phyloP scores from a whole-genome alignment of 75 land plant species.

The Pinus taeda region DNA sequence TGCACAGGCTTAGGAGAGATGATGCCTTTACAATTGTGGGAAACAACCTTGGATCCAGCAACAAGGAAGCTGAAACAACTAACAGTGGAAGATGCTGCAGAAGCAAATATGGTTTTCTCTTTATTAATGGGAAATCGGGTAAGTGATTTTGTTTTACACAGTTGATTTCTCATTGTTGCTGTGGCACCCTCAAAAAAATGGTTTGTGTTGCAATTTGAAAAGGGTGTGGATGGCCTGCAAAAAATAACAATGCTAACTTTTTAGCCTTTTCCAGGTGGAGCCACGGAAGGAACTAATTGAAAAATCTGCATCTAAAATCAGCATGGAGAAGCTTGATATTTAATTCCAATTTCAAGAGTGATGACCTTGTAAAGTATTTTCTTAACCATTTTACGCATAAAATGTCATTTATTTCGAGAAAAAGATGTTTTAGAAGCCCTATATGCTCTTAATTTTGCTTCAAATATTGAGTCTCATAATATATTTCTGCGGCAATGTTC shows the following conservation, averaged over 20 bases:
- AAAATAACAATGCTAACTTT: not conserved
- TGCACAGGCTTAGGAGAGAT: constrained; percentile 94
- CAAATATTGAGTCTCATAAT: not conserved
- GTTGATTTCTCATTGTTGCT: not conserved
- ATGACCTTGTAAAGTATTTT: not conserved
- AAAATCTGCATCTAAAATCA: constrained; percentile 53
- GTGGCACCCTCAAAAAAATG: not conserved
- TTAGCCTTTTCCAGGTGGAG: constrained; percentile 61
- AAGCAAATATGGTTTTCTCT: constrained; percentile 86
- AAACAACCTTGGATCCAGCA: constrained; percentile 90
- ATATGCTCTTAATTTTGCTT: not conserved
- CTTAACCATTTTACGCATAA: not conserved
- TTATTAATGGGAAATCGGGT: constrained; percentile 91
- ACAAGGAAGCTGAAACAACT: constrained; percentile 79
- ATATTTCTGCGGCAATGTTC: not conserved
- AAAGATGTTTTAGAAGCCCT: not conserved
- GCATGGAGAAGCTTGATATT: constrained; percentile 63
- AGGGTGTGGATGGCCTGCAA: not conserved
- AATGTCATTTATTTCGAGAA: not conserved
- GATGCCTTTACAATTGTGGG: constrained; percentile 99
- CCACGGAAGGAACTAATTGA: constrained; percentile 76
- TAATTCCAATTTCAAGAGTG: constrained; percentile 10
- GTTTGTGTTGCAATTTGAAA: not conserved
- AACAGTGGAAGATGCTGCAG: constrained; percentile 89
- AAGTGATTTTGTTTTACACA: constrained; percentile 8